Base-by-base conservation (phyloP, 2,329 filamentous ascomycete species). In the Ciborinia camelliae region DNA sequence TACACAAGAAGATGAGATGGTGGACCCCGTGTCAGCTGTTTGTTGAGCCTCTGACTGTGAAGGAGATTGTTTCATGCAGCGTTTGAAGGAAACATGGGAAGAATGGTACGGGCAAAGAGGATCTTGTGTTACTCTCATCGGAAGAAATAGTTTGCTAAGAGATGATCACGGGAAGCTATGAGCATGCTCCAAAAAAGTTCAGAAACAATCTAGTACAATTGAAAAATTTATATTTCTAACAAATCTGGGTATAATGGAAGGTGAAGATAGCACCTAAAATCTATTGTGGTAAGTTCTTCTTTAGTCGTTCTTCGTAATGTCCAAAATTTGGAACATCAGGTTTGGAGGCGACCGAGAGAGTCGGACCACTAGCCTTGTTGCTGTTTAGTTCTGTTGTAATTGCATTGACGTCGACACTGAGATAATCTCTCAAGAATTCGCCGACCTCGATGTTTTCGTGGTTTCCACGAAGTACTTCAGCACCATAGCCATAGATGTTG, bases 361-460 rank as follows among this genome's bases (percentile, higher is more conserved):
- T 48, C 51, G 50, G 53, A 26, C 62, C 32, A 58, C 48, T 26
- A 50, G 63, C n/a, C 52, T 53, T 63, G 9, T 59, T 43, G 18
- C 23, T 39, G 20, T 51, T 53, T 23, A 65, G 79, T 76, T 95
- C 88, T 73, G 86, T 80, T 0, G 93, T 97, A 63, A 98, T 86
- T 39, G 81, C 81, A 1, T 91, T 84, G 1, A 97, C 85, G 74
- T 97, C 88, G 1, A 98, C 85, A 57, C 85, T 84, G 0, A 99
- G 83, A 73, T 95, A 99, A 10, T 86, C 80, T 9, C 86, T 81
- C 65, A 99, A 78, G 76, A 97, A 99, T 52, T 84, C 80, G 41
- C 95, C 95, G 0, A 99, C 84, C 32, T 98, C 92, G 0, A 89
- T 98, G 75, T 99, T 99, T 80, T 99, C 95, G 63, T 96, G 88